Conservation (phyloP, 345 rosid species). For the Mallotus nudiflorus region DNA sequence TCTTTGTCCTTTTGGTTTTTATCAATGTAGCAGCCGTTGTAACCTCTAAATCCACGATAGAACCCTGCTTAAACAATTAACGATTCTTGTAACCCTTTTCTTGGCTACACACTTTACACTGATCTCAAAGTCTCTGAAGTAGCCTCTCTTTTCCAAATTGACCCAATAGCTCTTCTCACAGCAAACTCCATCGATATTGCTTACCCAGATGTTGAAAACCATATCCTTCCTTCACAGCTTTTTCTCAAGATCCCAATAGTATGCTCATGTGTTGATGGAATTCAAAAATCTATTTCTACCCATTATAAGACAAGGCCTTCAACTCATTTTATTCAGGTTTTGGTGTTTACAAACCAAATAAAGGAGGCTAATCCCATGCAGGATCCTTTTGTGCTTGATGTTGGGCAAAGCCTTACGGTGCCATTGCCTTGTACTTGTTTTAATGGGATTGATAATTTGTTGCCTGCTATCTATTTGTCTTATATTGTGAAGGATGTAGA, state of each 20-base stretch:
- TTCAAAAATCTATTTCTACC: slow-evolving; percentile 72
- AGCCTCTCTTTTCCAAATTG: slow-evolving; percentile 88
- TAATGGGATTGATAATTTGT: slow-evolving; percentile 72
- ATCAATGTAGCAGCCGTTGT: slow-evolving; percentile 38
- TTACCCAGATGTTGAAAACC: slow-evolving; percentile 92
- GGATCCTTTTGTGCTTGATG: slow-evolving; percentile 70
- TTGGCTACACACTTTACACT: slow-evolving; percentile 90
- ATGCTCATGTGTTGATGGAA: slow-evolving; percentile 92
- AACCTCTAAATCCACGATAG: slow-evolving; percentile 79
- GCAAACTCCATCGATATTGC: slow-evolving; percentile 87
- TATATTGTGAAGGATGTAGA: slow-evolving; percentile 75
- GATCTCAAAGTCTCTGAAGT: slow-evolving; percentile 91
- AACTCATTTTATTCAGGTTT: slow-evolving; percentile 63
- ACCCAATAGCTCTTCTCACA: slow-evolving; percentile 72
- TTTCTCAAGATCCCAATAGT: slow-evolving; percentile 75
- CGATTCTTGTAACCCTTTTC: slow-evolving; percentile 73
- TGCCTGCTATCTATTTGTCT: slow-evolving; percentile 82
- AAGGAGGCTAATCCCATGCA: slow-evolving; percentile 72
- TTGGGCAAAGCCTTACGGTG: slow-evolving; percentile 68
- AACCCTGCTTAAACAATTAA: slow-evolving; percentile 86
- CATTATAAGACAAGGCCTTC: slow-evolving; percentile 84
- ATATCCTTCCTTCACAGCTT: slow-evolving; percentile 78
- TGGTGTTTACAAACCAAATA: slow-evolving; percentile 88
- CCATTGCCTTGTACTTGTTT: slow-evolving; percentile 96
- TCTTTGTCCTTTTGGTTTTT: slow-evolving; percentile 30